These are phyloP conservation scores for Peribolospora baueri DNA, from an alignment of 768 basidiomycete species.

Conservation along the genomic window DNA sequence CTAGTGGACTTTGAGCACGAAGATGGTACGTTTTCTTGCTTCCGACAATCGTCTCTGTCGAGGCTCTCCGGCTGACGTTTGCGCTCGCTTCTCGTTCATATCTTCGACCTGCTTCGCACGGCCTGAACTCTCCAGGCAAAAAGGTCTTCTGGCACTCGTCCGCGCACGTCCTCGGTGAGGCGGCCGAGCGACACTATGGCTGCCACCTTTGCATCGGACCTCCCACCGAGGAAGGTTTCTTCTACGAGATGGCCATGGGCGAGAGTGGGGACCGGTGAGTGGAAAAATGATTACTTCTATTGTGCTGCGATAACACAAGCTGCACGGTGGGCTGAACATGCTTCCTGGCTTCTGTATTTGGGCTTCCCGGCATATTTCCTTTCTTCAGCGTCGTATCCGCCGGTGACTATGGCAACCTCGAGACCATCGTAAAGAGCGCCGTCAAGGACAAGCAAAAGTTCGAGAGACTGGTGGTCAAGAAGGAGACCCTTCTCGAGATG, in stretches of 20 bases:
- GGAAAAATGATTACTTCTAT: too few species aligned
- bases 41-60: background rate
- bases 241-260: slow-evolving; percentile 85
- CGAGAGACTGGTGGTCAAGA: slow-evolving; percentile 73
- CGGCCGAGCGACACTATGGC: slow-evolving; percentile 84
- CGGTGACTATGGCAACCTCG: slow-evolving; percentile 64
- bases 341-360: background rate
- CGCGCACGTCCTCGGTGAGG: slow-evolving; percentile 90
- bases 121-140: slow-evolving; percentile 36
- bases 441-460: slow-evolving; percentile 96
- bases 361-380: background rate
- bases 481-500: slow-evolving; percentile 91
- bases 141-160: slow-evolving; percentile 99
- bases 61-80: too few species aligned
- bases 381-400: slow-evolving; percentile 41
- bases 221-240: slow-evolving; percentile 93
- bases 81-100: too few species aligned
- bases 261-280: slow-evolving; percentile 33
- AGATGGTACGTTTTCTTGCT: slow-evolving; percentile 32
- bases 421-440: slow-evolving; percentile 62
- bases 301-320: background rate
- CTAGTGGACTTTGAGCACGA: slow-evolving; percentile 78
- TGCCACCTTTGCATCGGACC: slow-evolving; percentile 93
- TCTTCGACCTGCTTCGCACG: slow-evolving; percentile 4
- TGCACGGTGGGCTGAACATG: background rate